Base-by-base conservation (phyloP, 768 basidiomycete genomes). In the Coprinopsis strossmayeri region DNA sequence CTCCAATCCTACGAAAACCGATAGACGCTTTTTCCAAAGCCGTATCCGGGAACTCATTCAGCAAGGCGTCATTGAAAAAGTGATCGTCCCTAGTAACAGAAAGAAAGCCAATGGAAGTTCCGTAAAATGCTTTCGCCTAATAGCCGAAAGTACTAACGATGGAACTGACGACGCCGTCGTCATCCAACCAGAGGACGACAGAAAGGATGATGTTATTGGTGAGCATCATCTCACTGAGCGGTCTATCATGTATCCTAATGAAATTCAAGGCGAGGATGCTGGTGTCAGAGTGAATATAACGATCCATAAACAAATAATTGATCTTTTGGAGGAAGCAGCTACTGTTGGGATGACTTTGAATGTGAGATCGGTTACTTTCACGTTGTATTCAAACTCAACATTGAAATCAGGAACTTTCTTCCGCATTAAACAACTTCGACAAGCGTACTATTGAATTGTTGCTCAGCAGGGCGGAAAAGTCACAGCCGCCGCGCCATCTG, bases 391-490 rank as follows among this genome's bases (percentile, higher is more conserved):
- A n/a, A n/a, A n/a, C n/a, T n/a, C n/a, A n/a, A n/a, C n/a, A n/a
- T n/a, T n/a, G n/a, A n/a, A n/a, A n/a, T n/a, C 25, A 90, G 88
- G 84, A 87, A 60, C 65, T 88, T 10, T 78, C 82, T 35, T 55
- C 58, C 11, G 70, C 77, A 25, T 69, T 92, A 17, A 76, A 78
- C 54, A 71, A 80, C 52, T 86, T 92, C 51, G 87, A 93, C 62
- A 79, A 77, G 59, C 82, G 92, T 23, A 90, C 85, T 1, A 73
- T 93, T 42, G 92, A 95, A 61, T 74, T 90, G n/a, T 67, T 91
- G 21, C 74, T 93, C 26, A 72, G 75, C 13, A 79, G 86, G 37
- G 78, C 86, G 18, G 82, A 82, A 54, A 82, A 74, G 57, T 71
- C 60, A 50, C 71, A 70, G 9, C 80, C 82, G 12, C 91, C 91